A percentile compares a stretch with the other conserved stretches of the same genome.
These are phyloP conservation scores for Aspergillus nidulans DNA, from an alignment of 495 filamentous ascomycete genomes.

Conservation along the genomic window DNA sequence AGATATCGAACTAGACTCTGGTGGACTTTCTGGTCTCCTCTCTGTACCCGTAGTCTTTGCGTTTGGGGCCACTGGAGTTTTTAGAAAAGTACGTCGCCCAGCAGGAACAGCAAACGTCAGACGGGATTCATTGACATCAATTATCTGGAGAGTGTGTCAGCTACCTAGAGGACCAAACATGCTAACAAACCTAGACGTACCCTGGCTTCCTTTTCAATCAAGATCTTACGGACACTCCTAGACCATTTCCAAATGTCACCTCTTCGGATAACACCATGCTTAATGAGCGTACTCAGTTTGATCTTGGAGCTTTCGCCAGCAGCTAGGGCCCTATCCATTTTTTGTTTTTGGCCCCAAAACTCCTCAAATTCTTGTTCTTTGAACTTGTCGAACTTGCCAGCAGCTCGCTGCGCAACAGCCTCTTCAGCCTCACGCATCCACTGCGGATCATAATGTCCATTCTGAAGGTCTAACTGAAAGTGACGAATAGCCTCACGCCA, in stretches of 20 bases:
- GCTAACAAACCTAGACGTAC: slow-evolving; percentile 24
- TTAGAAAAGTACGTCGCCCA: slow-evolving; percentile 39
- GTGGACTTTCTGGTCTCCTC: background rate
- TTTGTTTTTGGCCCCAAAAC: slow-evolving; percentile 67
- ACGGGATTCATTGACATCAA: slow-evolving; percentile 26
- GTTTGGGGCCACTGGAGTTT: background rate
- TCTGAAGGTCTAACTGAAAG: slow-evolving; percentile 56
- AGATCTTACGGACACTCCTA: slow-evolving; percentile 24
- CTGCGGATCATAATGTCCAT: slow-evolving; percentile 58
- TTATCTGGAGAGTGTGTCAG: slow-evolving; percentile 29
- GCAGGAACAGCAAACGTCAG: slow-evolving; percentile 44
- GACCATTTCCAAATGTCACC: slow-evolving; percentile 51
- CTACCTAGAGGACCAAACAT: background rate
- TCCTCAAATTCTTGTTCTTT: slow-evolving; percentile 62
- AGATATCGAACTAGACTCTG: background rate
- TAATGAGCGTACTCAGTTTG: slow-evolving; percentile 43
- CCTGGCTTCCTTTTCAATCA: slow-evolving; percentile 48
- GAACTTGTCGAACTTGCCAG: slow-evolving; percentile 66
- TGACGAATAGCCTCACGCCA: slow-evolving; percentile 47
- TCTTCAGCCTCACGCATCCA: slow-evolving; percentile 63
- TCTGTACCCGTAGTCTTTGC: slow-evolving; percentile 2
- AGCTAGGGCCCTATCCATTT: slow-evolving; percentile 25
- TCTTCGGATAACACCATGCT: slow-evolving; percentile 40
- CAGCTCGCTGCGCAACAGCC: slow-evolving; percentile 57
- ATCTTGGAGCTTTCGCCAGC: slow-evolving; percentile 49